Evolutionary conservation across 1,284 basidiomycete species (phyloP), one percentile per base, ranked within the genome.

Genomic region (Sphagnurus paluster): DNA sequence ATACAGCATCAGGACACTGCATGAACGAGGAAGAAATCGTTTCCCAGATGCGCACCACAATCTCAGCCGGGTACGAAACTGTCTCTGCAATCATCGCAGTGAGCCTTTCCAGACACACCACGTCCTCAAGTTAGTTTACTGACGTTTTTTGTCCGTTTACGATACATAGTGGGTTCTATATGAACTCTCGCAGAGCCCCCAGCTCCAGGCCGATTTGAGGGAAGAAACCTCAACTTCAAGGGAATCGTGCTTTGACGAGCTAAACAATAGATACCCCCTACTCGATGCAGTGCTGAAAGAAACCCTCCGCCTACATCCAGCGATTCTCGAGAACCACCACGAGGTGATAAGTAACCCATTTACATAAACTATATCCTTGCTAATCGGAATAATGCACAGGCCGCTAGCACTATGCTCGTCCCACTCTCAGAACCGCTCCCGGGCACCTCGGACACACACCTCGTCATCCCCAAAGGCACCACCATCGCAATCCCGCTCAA

Each of bases 1-100:
- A 76, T 35, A 58, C 54, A 28, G 60, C 62, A 10, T 60, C 62
- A 6, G 58, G 59, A 25, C 60, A 64, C 6, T 57, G 52, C 33
- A 64, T 79, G 60, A 63, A 66, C 38, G 75, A 80, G 39, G 74
- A 77, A 19, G 65, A 78, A 48, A 60, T 80, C 20, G 70, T 77
- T 21, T 70, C 77, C 10, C 80, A 82, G 50, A 77, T 82, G 74
- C 71, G 79, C 40, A 80, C 79, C 4, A 66, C 77, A 32, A 77
- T 82, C 33, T 80, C 78, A 29, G 79, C 79, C n/a, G 80, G 74
- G n/a, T 82, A 80, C 50, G 79, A 82, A 55, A 75, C 80, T 3
- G 74, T 82, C 9, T 80, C 80, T 40, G 75, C 77, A 2, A 62
- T 74, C 13, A 66, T 79, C 37, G 69, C 77, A 21, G 79, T 80